Evolutionary conservation across 2,329 filamentous ascomycete genomes (phyloP), one percentile per base, ranked within the genome.

Genomic region (Beauveria pseudobassiana): DNA sequence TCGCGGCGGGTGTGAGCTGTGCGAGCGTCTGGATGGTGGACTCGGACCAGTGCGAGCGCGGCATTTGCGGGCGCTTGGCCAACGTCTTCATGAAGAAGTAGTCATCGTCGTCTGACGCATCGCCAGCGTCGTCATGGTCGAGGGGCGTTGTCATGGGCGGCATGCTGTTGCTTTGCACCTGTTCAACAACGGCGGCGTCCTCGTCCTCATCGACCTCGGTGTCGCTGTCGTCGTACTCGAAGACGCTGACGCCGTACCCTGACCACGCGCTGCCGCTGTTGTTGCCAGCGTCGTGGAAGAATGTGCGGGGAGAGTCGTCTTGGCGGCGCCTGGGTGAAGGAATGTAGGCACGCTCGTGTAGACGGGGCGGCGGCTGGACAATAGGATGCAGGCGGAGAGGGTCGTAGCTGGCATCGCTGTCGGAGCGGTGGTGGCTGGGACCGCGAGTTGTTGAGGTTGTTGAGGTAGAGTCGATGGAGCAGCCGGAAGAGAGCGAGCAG

Each of bases 11-110:
- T 68, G 52, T 67, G 22, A 63, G 62, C 40, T 63, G 62, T 14
- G 50, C 67, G 26, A 71, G 60, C 2, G 70, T 69, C 63, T 74
- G 69, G 61, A 77, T 72, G 34, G 76, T 78, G 8, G 76, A 78
- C 59, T 76, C 76, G 45, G 76, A 78, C 76, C 76, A 78, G 61
- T 71, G 73, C 22, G 75, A 77, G 56, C 71, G 69, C 2, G 70
- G 72, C 64, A 75, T 63, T 4, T 68, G 64, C 22, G 74, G 72
- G 20, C 70, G 68, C 63, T 67, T 65, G 48, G 68, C 59, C 45
- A 72, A 63, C 38, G 69, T 67, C 63, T 69, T 62, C 62, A 69
- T 67, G 34, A 38, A 38, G 66, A 75, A 76, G 67, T 75, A 75
- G 45, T 75, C 74, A 26, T 65, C 65, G 8, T 70, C 65, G 28